Conservation (phyloP, 495 filamentous ascomycete species). For the Penicillium maclennaniae region DNA sequence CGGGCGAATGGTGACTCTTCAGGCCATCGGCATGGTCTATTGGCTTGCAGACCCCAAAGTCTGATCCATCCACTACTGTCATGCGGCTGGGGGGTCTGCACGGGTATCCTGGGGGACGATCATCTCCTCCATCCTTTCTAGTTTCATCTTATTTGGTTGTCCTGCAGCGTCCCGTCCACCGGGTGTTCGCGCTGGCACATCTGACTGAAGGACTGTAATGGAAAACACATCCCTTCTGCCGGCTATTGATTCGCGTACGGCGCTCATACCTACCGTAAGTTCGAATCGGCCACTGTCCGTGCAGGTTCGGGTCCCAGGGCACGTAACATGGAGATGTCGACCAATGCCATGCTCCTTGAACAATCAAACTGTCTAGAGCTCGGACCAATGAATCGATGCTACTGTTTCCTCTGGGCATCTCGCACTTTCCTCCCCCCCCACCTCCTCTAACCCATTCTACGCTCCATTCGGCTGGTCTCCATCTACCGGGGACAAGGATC, state of each 20-base stretch:
- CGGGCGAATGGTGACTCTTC: slow-evolving; percentile 10
- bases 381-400: slow-evolving; percentile 27
- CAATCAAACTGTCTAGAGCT: slow-evolving; percentile 27
- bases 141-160: slow-evolving; percentile 42
- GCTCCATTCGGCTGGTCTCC: not conserved
- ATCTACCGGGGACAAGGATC: slow-evolving; percentile 12
- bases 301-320: slow-evolving; percentile 26
- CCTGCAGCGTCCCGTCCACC: slow-evolving; percentile 38
- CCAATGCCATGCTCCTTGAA: slow-evolving; percentile 34
- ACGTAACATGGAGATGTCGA: slow-evolving; percentile 32
- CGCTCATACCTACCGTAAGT: slow-evolving; percentile 12
- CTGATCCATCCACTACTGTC: slow-evolving; percentile 35
- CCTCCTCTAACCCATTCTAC: not conserved
- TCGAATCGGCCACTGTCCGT: slow-evolving; percentile 24
- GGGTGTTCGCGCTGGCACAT: slow-evolving; percentile 38
- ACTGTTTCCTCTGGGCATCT: slow-evolving; percentile 22
- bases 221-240: slow-evolving; percentile 22
- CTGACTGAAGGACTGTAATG: slow-evolving; percentile 35
- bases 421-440: slow-evolving; percentile 1
- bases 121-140: slow-evolving; percentile 34
- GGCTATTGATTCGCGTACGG: slow-evolving; percentile 3
- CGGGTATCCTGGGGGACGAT: slow-evolving; percentile 36
- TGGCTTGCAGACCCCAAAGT: slow-evolving; percentile 31
- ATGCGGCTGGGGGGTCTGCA: slow-evolving; percentile 41
- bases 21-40: slow-evolving; percentile 17